These are phyloP conservation scores for Clonostachys chloroleuca DNA, from an alignment of 2,329 filamentous ascomycete genomes.

Conservation along the genomic window DNA sequence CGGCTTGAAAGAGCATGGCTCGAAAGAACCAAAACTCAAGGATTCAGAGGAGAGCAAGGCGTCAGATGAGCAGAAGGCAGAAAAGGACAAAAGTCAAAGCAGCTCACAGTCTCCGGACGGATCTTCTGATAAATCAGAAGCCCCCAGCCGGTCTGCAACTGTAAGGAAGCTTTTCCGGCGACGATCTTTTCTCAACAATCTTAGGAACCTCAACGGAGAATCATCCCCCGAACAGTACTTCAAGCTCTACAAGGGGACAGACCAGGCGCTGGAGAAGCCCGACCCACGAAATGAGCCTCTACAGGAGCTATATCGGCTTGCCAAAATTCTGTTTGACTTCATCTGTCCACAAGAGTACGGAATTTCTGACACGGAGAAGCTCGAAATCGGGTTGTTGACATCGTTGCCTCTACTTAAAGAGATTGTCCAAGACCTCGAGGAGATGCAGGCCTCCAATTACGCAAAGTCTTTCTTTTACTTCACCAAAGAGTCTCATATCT, in stretches of 20 bases:
- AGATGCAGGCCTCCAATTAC: constrained; percentile 91
- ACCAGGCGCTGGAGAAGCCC: constrained; percentile 63
- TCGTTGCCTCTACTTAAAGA: constrained; percentile 92
- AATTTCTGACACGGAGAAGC: constrained; percentile 90
- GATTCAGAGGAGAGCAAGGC: constrained; percentile 32
- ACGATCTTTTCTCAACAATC: constrained; percentile 53
- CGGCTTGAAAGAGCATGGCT: constrained; percentile 25
- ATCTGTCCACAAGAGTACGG: constrained; percentile 98
- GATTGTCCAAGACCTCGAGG: constrained; percentile 94
- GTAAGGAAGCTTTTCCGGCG: constrained; percentile 51
- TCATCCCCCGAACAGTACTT: constrained; percentile 73
- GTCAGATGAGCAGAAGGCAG: constrained; percentile 11
- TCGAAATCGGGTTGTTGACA: constrained; percentile 95
- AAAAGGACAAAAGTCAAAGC: constrained; percentile 11
- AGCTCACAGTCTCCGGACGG: neutral
- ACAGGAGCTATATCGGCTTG: constrained; percentile 86
- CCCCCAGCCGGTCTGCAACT: constrained; percentile 23
- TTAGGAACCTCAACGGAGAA: constrained; percentile 46
- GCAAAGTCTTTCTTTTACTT: constrained; percentile 98
- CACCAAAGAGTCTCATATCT: constrained; percentile 98
- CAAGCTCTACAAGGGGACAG: constrained; percentile 78
- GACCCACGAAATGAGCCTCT: constrained; percentile 85
- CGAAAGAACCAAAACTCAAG: constrained; percentile 29
- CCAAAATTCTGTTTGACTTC: constrained; percentile 95
- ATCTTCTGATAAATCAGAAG: constrained; percentile 32